Evolutionary conservation across 805 yeast species (phyloP).

Genomic region (Sungouiozyma intestinalis): DNA sequence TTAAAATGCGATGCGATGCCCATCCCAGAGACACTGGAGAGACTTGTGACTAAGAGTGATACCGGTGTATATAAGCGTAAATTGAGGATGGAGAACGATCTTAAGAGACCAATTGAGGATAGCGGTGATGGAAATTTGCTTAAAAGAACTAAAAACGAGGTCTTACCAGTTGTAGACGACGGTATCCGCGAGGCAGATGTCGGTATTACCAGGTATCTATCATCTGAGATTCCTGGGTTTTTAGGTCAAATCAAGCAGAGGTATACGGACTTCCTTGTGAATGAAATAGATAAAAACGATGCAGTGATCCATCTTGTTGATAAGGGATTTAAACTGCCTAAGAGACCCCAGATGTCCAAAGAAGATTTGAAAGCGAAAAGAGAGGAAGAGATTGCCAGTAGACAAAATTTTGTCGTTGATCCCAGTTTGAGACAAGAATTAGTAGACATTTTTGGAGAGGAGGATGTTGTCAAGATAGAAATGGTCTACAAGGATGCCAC

Average conservation of each 20-base stretch:
- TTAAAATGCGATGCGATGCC: neutral
- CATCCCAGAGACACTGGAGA: too few species aligned
- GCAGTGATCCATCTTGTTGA: slow-evolving; percentile 67
- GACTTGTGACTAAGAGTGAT: too few species aligned
- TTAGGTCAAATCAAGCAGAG: slow-evolving; percentile 75
- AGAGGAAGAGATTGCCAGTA: slow-evolving; percentile 21
- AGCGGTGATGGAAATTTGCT: neutral
- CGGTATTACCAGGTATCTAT: slow-evolving; percentile 70
- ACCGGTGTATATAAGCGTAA: too few species aligned
- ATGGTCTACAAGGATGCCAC: slow-evolving; percentile 44
- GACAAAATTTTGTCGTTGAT: slow-evolving; percentile 33
- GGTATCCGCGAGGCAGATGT: slow-evolving; percentile 70
- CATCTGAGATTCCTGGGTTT: slow-evolving; percentile 50
- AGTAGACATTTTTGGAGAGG: slow-evolving; percentile 46
- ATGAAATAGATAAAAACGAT: slow-evolving; percentile 66
- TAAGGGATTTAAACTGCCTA: slow-evolving; percentile 53
- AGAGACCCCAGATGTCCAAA: slow-evolving; percentile 35
- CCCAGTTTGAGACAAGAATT: slow-evolving; percentile 40
- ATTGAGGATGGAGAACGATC: neutral
- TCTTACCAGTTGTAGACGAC: slow-evolving; percentile 1
- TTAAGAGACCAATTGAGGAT: slow-evolving; percentile 11
- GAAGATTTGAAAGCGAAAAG: slow-evolving; percentile 30
- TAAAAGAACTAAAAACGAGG: slow-evolving; percentile 10
- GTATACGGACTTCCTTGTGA: slow-evolving; percentile 87
- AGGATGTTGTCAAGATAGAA: slow-evolving; percentile 47